phyloP scores from a whole-genome alignment of 164 flowering plant genomes.

The Taxillus chinensis region DNA sequence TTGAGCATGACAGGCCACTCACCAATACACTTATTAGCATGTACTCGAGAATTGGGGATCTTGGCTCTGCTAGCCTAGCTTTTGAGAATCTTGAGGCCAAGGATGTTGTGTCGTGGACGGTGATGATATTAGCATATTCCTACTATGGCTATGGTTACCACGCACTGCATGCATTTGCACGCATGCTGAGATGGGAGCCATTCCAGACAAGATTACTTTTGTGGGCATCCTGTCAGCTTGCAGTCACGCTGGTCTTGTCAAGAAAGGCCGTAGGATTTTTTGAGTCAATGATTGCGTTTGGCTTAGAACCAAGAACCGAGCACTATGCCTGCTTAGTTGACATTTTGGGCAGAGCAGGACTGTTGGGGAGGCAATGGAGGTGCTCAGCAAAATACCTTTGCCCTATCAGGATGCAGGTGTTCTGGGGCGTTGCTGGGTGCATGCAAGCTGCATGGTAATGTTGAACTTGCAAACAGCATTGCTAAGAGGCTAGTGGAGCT shows the following conservation, averaged over 20 bases:
- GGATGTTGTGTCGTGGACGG: conserved; percentile 56
- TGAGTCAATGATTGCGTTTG: conserved; percentile 33
- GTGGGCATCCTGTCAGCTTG: conserved; percentile 57
- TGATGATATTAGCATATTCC: conserved; percentile 46
- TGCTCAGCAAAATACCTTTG: conserved; percentile 30
- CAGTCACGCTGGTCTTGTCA: conserved; percentile 44
- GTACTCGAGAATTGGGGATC: conserved; percentile 48
- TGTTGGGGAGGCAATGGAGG: conserved; percentile 32
- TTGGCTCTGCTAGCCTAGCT: conserved; percentile 25
- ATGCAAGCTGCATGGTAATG: conserved; percentile 36
- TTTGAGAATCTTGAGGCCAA: conserved; percentile 31
- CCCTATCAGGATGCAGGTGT: conserved; percentile 33
- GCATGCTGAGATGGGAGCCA: conserved; percentile 32
- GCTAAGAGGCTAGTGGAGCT: conserved; percentile 33
- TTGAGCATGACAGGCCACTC: conserved; percentile 26
- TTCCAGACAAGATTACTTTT: conserved; percentile 47
- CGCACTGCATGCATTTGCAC: conserved; percentile 34
- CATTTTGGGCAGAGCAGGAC: conserved; percentile 45
- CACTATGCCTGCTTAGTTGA: conserved; percentile 55
- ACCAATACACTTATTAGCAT: conserved; percentile 40
- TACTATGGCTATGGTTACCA: conserved; percentile 37
- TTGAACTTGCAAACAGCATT: conserved; percentile 24
- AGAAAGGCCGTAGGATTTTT: conserved; percentile 38
- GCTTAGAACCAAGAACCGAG: conserved; percentile 36
- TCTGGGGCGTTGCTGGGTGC: conserved; percentile 47